A percentile compares a stretch with the other conserved stretches of the same genome.
Evolutionary conservation across 176 grass and related monocot genomes (phyloP).

Genomic region (Themeda triandra): DNA sequence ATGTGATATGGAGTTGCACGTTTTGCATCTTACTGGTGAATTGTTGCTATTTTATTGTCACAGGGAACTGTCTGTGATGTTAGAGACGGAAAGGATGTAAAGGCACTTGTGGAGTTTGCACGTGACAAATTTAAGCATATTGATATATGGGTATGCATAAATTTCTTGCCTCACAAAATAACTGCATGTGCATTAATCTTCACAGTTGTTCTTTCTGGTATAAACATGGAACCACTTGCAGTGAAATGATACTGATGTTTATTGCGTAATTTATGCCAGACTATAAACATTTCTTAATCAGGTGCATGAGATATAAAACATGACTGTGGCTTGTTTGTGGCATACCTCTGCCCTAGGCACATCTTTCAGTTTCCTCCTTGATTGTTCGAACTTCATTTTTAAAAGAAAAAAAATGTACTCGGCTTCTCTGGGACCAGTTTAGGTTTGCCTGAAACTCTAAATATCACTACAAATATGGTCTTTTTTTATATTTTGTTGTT

Average conservation of each 20-base stretch:
- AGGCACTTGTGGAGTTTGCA: constrained; percentile 78
- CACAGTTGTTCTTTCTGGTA: not conserved
- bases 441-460: not conserved
- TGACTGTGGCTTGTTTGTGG: not conserved
- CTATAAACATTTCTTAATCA: constrained; percentile 6
- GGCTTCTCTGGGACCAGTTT: not conserved
- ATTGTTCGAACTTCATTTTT: constrained; percentile 10
- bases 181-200: not conserved
- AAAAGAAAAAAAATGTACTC: not conserved
- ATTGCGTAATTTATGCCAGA: not conserved
- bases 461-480: not conserved
- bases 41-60: constrained; percentile 17
- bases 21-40: constrained; percentile 1
- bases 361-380: not conserved
- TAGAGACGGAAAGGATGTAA: constrained; percentile 86
- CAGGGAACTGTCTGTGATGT: constrained; percentile 94
- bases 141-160: constrained; percentile 82
- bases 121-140: constrained; percentile 63
- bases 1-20: not conserved
- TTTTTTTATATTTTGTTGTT: constrained; percentile 14
- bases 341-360: not conserved
- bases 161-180: not conserved
- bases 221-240: not conserved
- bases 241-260: constrained; percentile 12
- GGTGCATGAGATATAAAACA: not conserved